Percentiles rank a stretch among this genome's conserved stretches.
These are phyloP conservation scores for Coemansia sp. DNA, from an alignment of 192 early-diverging fungal genomes.

Conservation along the genomic window DNA sequence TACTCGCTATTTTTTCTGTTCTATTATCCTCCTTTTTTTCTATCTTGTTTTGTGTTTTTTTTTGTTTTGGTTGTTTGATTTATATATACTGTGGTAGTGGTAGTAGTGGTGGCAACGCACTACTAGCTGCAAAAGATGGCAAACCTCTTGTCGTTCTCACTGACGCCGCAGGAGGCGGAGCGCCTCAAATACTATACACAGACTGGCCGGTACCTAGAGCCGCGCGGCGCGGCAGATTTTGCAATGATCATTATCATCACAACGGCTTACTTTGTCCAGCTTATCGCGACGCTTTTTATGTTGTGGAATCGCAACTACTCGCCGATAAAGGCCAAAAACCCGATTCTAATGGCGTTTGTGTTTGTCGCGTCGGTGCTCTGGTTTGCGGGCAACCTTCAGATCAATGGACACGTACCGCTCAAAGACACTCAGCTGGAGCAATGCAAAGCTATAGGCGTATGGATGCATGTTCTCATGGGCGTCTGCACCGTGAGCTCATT, in stretches of 20 bases:
- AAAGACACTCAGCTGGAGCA: slow-evolving; percentile 10
- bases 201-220: slow-evolving; percentile 14
- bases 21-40: neutral
- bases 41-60: neutral
- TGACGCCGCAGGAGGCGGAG: slow-evolving; percentile 16
- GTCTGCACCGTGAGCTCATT: slow-evolving; percentile 28
- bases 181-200: slow-evolving; percentile 7
- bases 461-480: slow-evolving; percentile 45
- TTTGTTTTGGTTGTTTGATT: neutral
- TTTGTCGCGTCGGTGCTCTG: slow-evolving; percentile 35
- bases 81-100: too few species aligned
- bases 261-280: slow-evolving; percentile 22
- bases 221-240: slow-evolving; percentile 21
- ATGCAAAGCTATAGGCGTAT: slow-evolving; percentile 46
- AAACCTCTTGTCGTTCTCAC: slow-evolving; percentile 25
- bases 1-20: neutral
- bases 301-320: slow-evolving; percentile 49
- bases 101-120: too few species aligned
- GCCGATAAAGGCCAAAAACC: slow-evolving; percentile 54
- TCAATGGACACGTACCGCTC: slow-evolving; percentile 48
- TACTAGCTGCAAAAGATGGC: slow-evolving; percentile 11
- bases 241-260: slow-evolving; percentile 11
- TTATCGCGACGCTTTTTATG: slow-evolving; percentile 24
- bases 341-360: slow-evolving; percentile 40
- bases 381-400: slow-evolving; percentile 50